Percentiles rank a stretch among this genome's conserved stretches.
phyloP scores from a whole-genome alignment of 306 rosid genomes.

The Begonia peltatifolia region DNA sequence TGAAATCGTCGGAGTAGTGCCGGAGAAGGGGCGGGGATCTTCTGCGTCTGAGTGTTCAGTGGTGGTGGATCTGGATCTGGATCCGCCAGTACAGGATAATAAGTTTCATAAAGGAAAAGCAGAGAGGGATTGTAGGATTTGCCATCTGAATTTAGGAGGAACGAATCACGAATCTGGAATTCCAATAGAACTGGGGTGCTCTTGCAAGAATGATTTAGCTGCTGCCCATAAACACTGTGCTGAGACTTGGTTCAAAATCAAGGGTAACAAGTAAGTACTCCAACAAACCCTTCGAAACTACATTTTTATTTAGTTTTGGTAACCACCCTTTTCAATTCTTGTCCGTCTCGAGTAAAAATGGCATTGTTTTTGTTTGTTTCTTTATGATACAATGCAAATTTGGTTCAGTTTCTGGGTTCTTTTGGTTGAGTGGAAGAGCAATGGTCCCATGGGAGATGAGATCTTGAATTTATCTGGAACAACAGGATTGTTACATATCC shows the following conservation, averaged over 20 bases:
- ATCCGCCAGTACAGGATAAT: slow-evolving; percentile 25
- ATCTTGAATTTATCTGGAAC: too few relatives aligned
- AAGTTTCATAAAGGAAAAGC: slow-evolving; percentile 44
- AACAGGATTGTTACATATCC: too few relatives aligned
- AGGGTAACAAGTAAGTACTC: slow-evolving; percentile 72
- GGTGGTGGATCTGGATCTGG: slow-evolving; percentile 53
- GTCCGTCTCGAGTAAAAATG: background rate
- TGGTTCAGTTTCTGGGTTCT: too few relatives aligned
- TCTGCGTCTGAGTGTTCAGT: slow-evolving; percentile 40
- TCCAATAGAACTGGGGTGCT: slow-evolving; percentile 80
- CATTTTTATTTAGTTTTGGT: background rate
- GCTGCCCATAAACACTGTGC: slow-evolving; percentile 95
- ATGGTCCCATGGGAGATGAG: too few relatives aligned
- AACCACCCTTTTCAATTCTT: too few relatives aligned
- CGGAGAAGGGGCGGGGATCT: slow-evolving; percentile 31
- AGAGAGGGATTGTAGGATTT: slow-evolving; percentile 82
- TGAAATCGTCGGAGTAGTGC: slow-evolving; percentile 34
- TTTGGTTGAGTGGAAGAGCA: too few relatives aligned
- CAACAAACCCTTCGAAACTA: background rate
- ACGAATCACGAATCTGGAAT: slow-evolving; percentile 68
- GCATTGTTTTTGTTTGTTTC: too few relatives aligned
- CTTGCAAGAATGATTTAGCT: slow-evolving; percentile 86
- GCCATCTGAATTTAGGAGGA: slow-evolving; percentile 63
- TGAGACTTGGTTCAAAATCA: slow-evolving; percentile 93
- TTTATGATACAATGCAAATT: too few relatives aligned